phyloP scores from a whole-genome alignment of 768 basidiomycete species.

The Cyclocybe cylindracea region DNA sequence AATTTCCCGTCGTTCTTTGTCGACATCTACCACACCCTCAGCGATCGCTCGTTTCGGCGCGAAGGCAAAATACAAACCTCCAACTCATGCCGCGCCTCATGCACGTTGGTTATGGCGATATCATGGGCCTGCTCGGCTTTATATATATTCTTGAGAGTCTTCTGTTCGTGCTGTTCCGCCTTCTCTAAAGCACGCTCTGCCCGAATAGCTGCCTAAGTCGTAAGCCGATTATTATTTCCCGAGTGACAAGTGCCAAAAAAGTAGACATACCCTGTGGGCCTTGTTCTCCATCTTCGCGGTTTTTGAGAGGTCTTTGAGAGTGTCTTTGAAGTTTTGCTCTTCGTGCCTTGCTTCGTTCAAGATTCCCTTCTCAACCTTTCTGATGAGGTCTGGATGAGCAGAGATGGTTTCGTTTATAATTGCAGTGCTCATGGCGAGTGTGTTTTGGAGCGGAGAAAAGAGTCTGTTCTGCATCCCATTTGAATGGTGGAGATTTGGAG shows the following conservation, averaged over 20 bases:
- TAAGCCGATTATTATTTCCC: background rate
- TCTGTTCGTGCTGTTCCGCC: constrained; percentile 48
- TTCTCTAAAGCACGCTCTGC: constrained; percentile 29
- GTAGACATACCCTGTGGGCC: constrained; percentile 44
- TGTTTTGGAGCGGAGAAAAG: no score
- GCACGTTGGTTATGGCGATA: constrained; percentile 38
- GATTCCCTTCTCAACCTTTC: constrained; percentile 41
- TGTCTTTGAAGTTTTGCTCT: constrained; percentile 46
- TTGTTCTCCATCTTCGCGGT: constrained; percentile 55
- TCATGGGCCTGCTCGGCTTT: constrained; percentile 55
- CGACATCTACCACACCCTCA: no score
- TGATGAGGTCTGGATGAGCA: constrained; percentile 25
- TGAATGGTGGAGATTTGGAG: no score
- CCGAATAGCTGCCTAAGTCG: constrained; percentile 2
- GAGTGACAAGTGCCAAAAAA: background rate
- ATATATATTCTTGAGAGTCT: constrained; percentile 45
- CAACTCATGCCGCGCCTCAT: constrained; percentile 41
- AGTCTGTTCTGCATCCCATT: no score
- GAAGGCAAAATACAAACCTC: constrained; percentile 10
- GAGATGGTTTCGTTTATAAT: constrained; percentile 3
- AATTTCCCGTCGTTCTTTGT: no score
- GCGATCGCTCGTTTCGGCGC: no score
- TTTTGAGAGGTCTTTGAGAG: constrained; percentile 49
- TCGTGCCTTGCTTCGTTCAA: constrained; percentile 53
- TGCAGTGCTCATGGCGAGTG: no score